phyloP scores from a whole-genome alignment of 352 stramenopile genomes.

The Phytophthora parvispora region DNA sequence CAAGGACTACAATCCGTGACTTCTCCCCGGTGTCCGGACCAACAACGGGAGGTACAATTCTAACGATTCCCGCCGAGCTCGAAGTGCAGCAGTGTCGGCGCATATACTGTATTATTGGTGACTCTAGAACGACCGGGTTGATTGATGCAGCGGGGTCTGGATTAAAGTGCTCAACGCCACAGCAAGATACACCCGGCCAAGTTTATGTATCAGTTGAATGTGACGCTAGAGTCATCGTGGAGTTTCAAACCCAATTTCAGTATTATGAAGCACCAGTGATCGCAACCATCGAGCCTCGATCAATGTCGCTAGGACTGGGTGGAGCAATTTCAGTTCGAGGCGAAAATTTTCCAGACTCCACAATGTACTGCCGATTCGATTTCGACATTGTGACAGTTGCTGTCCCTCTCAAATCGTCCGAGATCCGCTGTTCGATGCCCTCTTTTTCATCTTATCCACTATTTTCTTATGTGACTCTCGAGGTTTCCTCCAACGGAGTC shows the following conservation, averaged over 20 bases:
- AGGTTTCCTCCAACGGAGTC: conserved; percentile 43
- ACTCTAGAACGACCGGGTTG: conserved; percentile 10
- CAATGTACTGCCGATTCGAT: conserved; percentile 38
- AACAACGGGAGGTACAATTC: conserved; percentile 33
- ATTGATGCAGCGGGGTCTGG: background rate
- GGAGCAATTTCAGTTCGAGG: conserved; percentile 33
- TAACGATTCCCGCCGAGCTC: conserved; percentile 32
- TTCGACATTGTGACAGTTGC: conserved; percentile 3
- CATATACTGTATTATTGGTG: conserved; percentile 43
- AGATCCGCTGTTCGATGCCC: conserved; percentile 41
- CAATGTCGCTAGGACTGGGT: conserved; percentile 21
- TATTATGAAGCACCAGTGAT: conserved; percentile 41
- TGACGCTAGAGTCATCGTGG: conserved; percentile 24
- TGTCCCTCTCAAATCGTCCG: conserved; percentile 21
- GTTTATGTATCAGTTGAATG: conserved; percentile 43
- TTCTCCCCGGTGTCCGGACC: conserved; percentile 39
- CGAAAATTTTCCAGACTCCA: conserved; percentile 24
- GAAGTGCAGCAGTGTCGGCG: conserved; percentile 22
- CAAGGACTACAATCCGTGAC: background rate
- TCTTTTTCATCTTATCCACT: conserved; percentile 4
- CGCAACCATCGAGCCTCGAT: conserved; percentile 19
- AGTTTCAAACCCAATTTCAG: conserved; percentile 37
- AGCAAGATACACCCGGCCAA: conserved; percentile 5
- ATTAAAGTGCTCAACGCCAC: conserved; percentile 40
- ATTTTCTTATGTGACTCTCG: conserved; percentile 33